A percentile compares a stretch with the other conserved stretches of the same genome.
These are phyloP conservation scores for Yarrowia divulgata DNA, from an alignment of 805 yeast species.

Conservation along the genomic window DNA sequence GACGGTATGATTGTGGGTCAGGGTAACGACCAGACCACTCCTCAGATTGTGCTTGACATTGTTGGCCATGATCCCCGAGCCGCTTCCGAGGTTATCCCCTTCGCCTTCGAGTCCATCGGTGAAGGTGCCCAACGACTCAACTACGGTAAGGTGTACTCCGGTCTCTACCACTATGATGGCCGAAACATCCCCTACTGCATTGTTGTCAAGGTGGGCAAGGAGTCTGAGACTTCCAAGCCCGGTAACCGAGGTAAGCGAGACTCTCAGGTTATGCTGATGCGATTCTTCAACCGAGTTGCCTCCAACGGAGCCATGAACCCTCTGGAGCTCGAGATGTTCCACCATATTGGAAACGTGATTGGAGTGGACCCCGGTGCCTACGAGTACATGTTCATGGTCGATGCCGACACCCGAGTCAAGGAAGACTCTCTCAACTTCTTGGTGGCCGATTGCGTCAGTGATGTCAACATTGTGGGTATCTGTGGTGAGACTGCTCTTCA, in stretches of 20 bases:
- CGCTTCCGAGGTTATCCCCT: slow-evolving; percentile 59
- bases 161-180: slow-evolving; percentile 64
- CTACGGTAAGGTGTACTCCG: slow-evolving; percentile 67
- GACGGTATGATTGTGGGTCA: slow-evolving; percentile 70
- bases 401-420: slow-evolving; percentile 65
- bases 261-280: slow-evolving; percentile 65
- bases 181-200: slow-evolving; percentile 63
- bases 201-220: slow-evolving; percentile 67
- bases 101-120: slow-evolving; percentile 66
- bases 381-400: slow-evolving; percentile 63
- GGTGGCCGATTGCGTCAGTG: slow-evolving; percentile 62
- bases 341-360: slow-evolving; percentile 62
- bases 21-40: slow-evolving; percentile 67
- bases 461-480: slow-evolving; percentile 63
- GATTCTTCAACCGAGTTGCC: slow-evolving; percentile 65
- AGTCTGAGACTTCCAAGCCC: slow-evolving; percentile 61
- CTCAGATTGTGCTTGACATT: slow-evolving; percentile 63
- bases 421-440: slow-evolving; percentile 63
- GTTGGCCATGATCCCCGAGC: slow-evolving; percentile 60
- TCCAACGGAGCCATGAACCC: slow-evolving; percentile 67
- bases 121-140: slow-evolving; percentile 68
- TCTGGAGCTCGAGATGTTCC: slow-evolving; percentile 62
- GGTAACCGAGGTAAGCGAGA: slow-evolving; percentile 74
- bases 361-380: slow-evolving; percentile 66
- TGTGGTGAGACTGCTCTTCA: slow-evolving; percentile 69